Evolutionary conservation across 306 rosid species (phyloP).

Genomic region (Lagenaria siceraria): DNA sequence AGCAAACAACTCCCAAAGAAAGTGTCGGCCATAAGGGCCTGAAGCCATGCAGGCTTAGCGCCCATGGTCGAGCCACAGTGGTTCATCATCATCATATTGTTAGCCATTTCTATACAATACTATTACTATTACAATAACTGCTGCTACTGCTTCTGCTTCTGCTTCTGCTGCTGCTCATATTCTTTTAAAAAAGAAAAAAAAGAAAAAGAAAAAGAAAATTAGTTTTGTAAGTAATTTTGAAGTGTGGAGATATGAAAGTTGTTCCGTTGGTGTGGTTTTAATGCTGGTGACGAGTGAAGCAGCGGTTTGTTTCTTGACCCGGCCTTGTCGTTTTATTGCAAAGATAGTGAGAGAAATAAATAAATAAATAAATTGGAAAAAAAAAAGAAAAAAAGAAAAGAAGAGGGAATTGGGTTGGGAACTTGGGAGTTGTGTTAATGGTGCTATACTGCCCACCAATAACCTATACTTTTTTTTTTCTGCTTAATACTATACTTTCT

Average conservation of each 20-base stretch:
- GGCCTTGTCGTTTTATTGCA: background rate
- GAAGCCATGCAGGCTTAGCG: conserved; percentile 85
- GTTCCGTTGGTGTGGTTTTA: background rate
- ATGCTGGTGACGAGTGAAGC: background rate
- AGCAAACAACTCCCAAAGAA: conserved; percentile 89
- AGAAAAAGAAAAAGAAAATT: too few relatives aligned
- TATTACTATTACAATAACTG: too few relatives aligned
- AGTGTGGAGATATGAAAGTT: background rate
- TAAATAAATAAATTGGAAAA: too few relatives aligned
- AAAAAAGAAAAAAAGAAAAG: background rate
- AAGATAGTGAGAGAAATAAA: background rate
- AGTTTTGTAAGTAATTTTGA: too few relatives aligned
- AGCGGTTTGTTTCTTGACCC: background rate
- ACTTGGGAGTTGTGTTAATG: conserved; percentile 8
- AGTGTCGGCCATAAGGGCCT: conserved; percentile 72
- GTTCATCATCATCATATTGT: background rate
- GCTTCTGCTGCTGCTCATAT: too few relatives aligned
- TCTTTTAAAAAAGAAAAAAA: too few relatives aligned
- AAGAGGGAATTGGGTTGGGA: background rate
- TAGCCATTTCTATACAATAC: background rate
- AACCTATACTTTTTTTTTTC: background rate
- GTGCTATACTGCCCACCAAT: conserved; percentile 1
- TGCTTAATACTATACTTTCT: conserved; percentile 5
- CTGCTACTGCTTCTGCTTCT: too few relatives aligned
- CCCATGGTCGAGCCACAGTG: background rate